A percentile compares a stretch with the other conserved stretches of the same genome.
These are phyloP conservation scores for Fraxinus excelsior DNA, from an alignment of 257 asterid species.

Conservation along the genomic window DNA sequence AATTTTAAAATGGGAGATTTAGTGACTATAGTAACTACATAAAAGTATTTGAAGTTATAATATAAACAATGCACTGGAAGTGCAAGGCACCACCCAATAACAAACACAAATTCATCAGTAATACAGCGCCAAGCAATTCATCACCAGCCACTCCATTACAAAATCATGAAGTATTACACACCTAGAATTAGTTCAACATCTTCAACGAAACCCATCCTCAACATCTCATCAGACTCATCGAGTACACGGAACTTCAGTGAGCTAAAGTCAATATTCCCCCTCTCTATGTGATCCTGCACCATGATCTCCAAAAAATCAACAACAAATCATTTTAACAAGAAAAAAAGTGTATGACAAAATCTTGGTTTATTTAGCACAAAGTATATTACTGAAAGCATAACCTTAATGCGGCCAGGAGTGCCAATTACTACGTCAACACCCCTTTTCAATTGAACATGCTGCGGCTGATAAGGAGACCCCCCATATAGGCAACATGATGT, in stretches of 20 bases:
- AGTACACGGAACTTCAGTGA: slow-evolving; percentile 85
- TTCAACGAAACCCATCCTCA: slow-evolving; percentile 98
- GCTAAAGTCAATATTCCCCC: slow-evolving; percentile 79
- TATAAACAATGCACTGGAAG: slow-evolving; percentile 3
- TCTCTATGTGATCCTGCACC: slow-evolving; percentile 82
- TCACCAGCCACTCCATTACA: not conserved
- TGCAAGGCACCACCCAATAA: not conserved
- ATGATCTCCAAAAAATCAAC: slow-evolving; percentile 17
- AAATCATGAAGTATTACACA: slow-evolving; percentile 24
- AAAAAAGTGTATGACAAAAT: not conserved
- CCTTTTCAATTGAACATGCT: slow-evolving; percentile 56
- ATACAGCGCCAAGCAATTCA: not conserved
- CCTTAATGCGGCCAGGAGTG: slow-evolving; percentile 97
- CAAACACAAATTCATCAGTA: not conserved
- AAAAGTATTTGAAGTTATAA: not conserved
- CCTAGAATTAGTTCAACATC: slow-evolving; percentile 98
- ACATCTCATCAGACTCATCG: slow-evolving; percentile 99
- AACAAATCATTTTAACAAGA: too few species aligned
- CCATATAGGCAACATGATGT: slow-evolving; percentile 85
- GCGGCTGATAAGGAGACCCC: slow-evolving; percentile 71
- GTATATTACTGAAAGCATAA: slow-evolving; percentile 11
- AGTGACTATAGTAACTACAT: not conserved
- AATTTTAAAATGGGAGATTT: slow-evolving; percentile 6
- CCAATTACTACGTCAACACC: slow-evolving; percentile 92
- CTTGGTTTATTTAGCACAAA: not conserved